Evolutionary conservation across 140 eudicot species (phyloP).

Genomic region (Ambrosia hybrid): DNA sequence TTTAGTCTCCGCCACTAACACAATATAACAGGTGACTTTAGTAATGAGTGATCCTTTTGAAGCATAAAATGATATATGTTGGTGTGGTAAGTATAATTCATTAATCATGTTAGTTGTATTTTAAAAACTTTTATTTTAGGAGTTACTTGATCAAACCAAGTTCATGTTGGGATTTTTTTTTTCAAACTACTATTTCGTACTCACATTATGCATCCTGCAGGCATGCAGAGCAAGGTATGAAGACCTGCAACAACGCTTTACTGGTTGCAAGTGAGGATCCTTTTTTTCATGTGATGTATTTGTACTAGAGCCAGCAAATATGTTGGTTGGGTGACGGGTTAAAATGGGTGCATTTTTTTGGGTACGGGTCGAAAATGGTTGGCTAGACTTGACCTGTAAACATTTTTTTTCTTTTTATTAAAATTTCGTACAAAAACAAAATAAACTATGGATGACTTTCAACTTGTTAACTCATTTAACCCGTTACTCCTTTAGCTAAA

Average conservation of each 20-base stretch:
- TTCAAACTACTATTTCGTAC: neutral
- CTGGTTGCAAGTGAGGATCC: constrained; percentile 69
- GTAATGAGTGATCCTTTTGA: too few species aligned
- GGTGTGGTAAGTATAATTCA: neutral
- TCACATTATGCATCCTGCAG: constrained; percentile 42
- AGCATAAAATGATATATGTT: neutral
- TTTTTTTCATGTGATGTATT: neutral
- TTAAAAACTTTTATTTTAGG: neutral
- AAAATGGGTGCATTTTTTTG: neutral
- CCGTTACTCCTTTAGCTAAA: neutral
- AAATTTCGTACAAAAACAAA: too few species aligned
- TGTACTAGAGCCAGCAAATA: neutral
- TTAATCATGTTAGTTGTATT: neutral
- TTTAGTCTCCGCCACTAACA: too few species aligned
- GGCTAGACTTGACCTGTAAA: neutral
- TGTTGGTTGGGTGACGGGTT: too few species aligned
- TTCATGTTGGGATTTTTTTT: too few species aligned
- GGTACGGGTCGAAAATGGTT: neutral
- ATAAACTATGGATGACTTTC: constrained; percentile 1
- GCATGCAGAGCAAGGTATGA: constrained; percentile 75
- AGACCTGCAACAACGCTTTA: constrained; percentile 63
- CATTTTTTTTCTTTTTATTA: neutral
- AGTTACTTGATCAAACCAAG: too few species aligned
- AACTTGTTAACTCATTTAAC: neutral
- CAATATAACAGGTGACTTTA: too few species aligned